phyloP scores from a whole-genome alignment of 495 filamentous ascomycete species.

The Cudoniella acicularis region DNA sequence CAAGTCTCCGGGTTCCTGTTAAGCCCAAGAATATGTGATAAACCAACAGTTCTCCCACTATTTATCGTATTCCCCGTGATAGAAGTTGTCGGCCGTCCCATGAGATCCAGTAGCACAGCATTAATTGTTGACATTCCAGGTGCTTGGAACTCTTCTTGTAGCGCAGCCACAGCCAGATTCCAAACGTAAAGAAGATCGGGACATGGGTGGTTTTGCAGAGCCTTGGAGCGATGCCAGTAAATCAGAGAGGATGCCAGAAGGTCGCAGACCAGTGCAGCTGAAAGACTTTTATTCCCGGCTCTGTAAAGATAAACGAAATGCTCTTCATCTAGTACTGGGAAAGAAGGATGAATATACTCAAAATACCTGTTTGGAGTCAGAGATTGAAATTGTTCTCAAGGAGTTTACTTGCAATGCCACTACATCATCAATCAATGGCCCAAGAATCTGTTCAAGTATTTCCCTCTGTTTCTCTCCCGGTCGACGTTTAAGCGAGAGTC shows the following conservation, averaged over 20 bases:
- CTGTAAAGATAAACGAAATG: constrained; percentile 44
- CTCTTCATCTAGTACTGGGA: constrained; percentile 52
- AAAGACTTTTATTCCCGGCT: constrained; percentile 33
- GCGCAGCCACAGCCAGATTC: constrained; percentile 48
- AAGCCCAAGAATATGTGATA: constrained; percentile 49
- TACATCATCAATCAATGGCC: constrained; percentile 47
- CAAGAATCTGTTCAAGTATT: constrained; percentile 51
- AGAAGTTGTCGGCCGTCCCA: constrained; percentile 47
- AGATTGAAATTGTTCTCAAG: background rate
- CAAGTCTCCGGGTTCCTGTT: constrained; percentile 47
- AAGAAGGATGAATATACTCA: constrained; percentile 47
- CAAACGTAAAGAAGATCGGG: constrained; percentile 49
- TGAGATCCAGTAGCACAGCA: constrained; percentile 45
- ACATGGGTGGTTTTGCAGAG: constrained; percentile 41
- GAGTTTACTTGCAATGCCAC: constrained; percentile 41
- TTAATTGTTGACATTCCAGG: constrained; percentile 48
- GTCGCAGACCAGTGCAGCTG: constrained; percentile 48
- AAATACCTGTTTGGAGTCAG: constrained; percentile 36
- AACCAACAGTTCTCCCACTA: constrained; percentile 45
- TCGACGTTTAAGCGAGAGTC: constrained; percentile 8
- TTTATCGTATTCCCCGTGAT: constrained; percentile 51
- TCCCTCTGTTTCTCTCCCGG: constrained; percentile 51
- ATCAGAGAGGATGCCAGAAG: constrained; percentile 50
- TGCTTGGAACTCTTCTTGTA: constrained; percentile 48
- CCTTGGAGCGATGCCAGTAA: constrained; percentile 44